Evolutionary conservation across 2,329 filamentous ascomycete genomes (phyloP).

Genomic region (Fusarium tanahbumbuense): DNA sequence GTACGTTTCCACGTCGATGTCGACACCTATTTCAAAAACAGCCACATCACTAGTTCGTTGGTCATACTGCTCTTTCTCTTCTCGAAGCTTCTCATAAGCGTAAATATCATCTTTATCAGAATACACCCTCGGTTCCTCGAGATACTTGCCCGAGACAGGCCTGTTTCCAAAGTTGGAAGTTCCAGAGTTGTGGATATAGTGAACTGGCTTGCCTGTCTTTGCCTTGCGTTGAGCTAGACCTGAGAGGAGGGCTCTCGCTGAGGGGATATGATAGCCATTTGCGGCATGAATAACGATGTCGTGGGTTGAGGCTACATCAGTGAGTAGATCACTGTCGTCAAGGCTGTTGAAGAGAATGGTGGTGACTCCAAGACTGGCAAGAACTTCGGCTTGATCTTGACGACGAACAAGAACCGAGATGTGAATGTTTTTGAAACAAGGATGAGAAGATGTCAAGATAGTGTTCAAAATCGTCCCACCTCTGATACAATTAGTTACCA

Average conservation of each 20-base stretch:
- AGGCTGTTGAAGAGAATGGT: not conserved
- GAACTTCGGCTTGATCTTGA: not conserved
- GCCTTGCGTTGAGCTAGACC: not conserved
- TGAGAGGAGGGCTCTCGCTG: not conserved
- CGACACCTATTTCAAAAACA: slow-evolving; percentile 5
- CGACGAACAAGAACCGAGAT: slow-evolving; percentile 1
- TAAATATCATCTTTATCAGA: slow-evolving; percentile 11
- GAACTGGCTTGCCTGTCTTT: not conserved
- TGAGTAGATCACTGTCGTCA: not conserved
- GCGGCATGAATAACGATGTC: slow-evolving; percentile 12
- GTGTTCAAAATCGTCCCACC: slow-evolving; percentile 6
- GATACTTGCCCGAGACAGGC: not conserved
- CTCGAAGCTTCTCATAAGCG: slow-evolving; percentile 3
- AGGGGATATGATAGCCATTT: slow-evolving; percentile 1
- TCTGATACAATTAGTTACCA: not conserved
- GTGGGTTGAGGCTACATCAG: not conserved
- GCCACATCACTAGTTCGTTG: slow-evolving; percentile 12
- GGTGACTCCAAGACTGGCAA: not conserved
- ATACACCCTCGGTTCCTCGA: not conserved
- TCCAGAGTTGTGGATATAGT: slow-evolving; percentile 20
- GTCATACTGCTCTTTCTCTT: not conserved
- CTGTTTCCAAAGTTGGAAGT: slow-evolving; percentile 10
- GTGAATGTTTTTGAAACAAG: not conserved
- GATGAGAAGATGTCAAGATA: not conserved
- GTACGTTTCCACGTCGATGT: not conserved